Conservation (phyloP, 2,329 filamentous ascomycete species). For the Monosporascus sp. region DNA sequence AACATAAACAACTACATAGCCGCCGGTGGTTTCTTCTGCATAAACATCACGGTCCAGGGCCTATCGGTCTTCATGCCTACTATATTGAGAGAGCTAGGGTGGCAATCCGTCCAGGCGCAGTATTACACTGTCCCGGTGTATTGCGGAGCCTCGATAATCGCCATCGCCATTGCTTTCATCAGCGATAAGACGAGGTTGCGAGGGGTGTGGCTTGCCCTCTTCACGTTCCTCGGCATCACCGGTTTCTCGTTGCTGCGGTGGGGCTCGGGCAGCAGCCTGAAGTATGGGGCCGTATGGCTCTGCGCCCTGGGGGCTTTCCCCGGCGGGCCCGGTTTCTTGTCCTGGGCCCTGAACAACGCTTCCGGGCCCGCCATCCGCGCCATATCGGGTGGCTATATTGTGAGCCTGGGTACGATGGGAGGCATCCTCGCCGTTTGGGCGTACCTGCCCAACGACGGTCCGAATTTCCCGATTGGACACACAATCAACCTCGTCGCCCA, state of each 20-base stretch:
- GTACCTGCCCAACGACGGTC: conserved; percentile 41
- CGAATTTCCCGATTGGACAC: conserved; percentile 44
- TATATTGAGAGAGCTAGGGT: conserved; percentile 38
- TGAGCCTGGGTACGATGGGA: conserved; percentile 49
- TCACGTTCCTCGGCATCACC: conserved; percentile 37
- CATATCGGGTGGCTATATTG: conserved; percentile 50
- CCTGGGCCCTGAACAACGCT: conserved; percentile 56
- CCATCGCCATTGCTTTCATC: conserved; percentile 32
- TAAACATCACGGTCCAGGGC: conserved; percentile 56
- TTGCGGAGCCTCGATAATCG: conserved; percentile 33
- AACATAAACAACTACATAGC: conserved; percentile 57
- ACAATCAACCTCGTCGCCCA: conserved; percentile 53
- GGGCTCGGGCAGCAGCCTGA: conserved; percentile 25
- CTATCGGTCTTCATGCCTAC: conserved; percentile 45
- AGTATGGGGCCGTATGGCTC: conserved; percentile 49
- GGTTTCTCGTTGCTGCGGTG: conserved; percentile 50
- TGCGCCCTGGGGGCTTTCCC: conserved; percentile 53
- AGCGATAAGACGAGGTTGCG: conserved; percentile 38
- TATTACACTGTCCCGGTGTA: conserved; percentile 42
- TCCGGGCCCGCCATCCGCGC: conserved; percentile 51
- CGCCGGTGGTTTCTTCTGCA: conserved; percentile 52
- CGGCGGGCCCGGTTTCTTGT: conserved; percentile 51
- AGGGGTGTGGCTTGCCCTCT: conserved; percentile 34
- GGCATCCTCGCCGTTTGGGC: conserved; percentile 54
- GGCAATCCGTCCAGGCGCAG: conserved; percentile 34